Evolutionary conservation across 331 rosid species (phyloP).

Genomic region (Malus hybrid): DNA sequence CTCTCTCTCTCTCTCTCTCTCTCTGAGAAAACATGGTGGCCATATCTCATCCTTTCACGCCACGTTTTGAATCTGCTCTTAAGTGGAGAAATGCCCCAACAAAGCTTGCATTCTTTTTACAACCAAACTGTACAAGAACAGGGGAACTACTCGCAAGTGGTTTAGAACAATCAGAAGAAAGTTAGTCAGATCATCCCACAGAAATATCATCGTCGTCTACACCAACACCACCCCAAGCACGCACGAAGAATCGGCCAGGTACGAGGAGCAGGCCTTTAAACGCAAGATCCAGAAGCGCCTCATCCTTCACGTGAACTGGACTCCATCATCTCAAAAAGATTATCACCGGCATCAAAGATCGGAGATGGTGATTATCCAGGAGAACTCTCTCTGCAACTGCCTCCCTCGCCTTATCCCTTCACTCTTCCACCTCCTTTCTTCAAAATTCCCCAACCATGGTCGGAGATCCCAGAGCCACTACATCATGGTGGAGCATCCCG

Average conservation of each 20-base stretch:
- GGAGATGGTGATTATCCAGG: too few relatives aligned
- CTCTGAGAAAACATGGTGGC: neutral
- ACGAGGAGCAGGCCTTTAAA: neutral
- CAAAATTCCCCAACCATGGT: constrained; percentile 4
- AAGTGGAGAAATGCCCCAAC: neutral
- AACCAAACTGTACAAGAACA: neutral
- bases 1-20: neutral
- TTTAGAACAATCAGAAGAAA: constrained; percentile 32
- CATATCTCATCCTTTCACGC: constrained; percentile 10
- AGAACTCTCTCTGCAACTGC: neutral
- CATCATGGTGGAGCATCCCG: constrained; percentile 48
- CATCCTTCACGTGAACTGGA: too few relatives aligned
- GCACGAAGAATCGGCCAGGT: constrained; percentile 14
- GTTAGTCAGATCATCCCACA: constrained; percentile 28
- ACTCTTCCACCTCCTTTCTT: neutral
- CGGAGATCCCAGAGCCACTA: neutral
- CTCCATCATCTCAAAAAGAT: too few relatives aligned
- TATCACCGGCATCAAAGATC: too few relatives aligned
- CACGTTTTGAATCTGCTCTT: neutral
- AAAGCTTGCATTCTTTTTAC: neutral
- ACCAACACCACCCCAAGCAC: constrained; percentile 18
- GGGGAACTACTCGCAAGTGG: constrained; percentile 52
- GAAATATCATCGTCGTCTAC: constrained; percentile 26
- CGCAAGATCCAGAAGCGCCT: too few relatives aligned
- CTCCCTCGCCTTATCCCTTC: constrained; percentile 1